Percentiles rank a stretch among this genome's conserved stretches.
phyloP scores from a whole-genome alignment of 441 rosid species.

The Rhodomyrtus psidioides region DNA sequence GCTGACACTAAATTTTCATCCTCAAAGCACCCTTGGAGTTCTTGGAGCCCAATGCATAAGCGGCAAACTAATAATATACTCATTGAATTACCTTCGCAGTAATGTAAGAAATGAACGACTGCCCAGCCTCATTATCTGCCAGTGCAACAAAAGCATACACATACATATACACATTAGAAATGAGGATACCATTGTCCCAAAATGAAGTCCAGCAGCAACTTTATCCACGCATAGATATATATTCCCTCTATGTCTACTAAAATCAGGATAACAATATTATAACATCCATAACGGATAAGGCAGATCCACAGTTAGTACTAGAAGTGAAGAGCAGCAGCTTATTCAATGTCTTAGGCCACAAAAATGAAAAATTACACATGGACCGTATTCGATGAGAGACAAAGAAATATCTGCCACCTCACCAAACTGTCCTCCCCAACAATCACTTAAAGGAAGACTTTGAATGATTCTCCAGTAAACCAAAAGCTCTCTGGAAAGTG shows the following conservation, averaged over 20 bases:
- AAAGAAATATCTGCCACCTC: background rate
- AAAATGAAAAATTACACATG: background rate
- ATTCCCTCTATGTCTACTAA: background rate
- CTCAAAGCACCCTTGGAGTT: background rate
- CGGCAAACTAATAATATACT: background rate
- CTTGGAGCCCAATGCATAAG: background rate
- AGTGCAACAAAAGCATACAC: background rate
- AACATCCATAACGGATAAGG: background rate
- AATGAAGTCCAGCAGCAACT: background rate
- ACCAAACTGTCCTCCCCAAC: background rate
- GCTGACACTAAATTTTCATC: background rate
- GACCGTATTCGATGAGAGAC: background rate
- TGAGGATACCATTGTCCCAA: background rate
- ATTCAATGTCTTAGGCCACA: background rate
- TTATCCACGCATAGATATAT: background rate
- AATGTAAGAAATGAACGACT: slow-evolving; percentile 60
- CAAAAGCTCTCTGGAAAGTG: background rate
- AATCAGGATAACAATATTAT: background rate
- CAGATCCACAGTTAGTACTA: background rate
- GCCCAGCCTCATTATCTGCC: slow-evolving; percentile 79
- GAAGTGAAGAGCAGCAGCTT: background rate
- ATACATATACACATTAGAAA: background rate
- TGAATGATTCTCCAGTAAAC: background rate
- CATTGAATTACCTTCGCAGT: slow-evolving; percentile 64
- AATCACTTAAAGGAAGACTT: background rate